Percentiles rank a stretch among this genome's conserved stretches.
Conservation (phyloP, 352 stramenopile species). For the Globisporangium spiculum region DNA sequence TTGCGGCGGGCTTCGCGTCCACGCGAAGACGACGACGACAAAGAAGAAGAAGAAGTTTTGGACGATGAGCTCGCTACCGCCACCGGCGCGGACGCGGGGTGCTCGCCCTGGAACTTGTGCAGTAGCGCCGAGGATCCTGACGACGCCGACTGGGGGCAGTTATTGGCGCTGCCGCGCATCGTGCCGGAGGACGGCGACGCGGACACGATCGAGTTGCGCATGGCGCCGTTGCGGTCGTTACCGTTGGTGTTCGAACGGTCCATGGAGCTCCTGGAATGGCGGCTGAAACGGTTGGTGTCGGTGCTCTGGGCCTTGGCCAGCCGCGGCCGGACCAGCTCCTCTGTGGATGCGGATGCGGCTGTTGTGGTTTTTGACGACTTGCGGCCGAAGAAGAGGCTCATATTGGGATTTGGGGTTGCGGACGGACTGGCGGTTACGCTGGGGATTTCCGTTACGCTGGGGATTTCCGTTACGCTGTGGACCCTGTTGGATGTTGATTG, state of each 20-base stretch:
- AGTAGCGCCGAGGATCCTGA: background rate
- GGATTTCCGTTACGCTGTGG: background rate
- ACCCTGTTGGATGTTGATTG: background rate
- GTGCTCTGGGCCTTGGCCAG: conserved; percentile 11
- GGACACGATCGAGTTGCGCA: background rate
- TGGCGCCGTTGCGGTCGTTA: background rate
- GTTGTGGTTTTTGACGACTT: conserved; percentile 11
- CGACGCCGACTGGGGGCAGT: background rate
- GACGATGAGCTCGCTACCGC: background rate
- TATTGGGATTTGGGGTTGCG: background rate
- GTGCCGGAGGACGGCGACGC: background rate
- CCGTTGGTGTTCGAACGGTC: background rate
- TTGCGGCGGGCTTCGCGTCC: conserved; percentile 27
- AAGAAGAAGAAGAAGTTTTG: conserved; percentile 11
- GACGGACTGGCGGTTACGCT: background rate
- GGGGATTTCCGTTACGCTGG: background rate
- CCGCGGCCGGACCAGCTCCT: conserved; percentile 1
- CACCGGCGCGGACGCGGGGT: background rate
- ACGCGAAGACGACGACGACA: conserved; percentile 18
- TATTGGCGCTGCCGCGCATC: conserved; percentile 3
- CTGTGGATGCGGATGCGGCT: background rate
- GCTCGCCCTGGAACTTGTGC: conserved; percentile 7
- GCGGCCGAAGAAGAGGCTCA: conserved; percentile 16
- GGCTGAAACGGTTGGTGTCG: conserved; percentile 4
- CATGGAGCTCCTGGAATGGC: conserved; percentile 4